phyloP scores from a whole-genome alignment of 192 early-diverging fungal genomes.

The Rhizophagus sp. region DNA sequence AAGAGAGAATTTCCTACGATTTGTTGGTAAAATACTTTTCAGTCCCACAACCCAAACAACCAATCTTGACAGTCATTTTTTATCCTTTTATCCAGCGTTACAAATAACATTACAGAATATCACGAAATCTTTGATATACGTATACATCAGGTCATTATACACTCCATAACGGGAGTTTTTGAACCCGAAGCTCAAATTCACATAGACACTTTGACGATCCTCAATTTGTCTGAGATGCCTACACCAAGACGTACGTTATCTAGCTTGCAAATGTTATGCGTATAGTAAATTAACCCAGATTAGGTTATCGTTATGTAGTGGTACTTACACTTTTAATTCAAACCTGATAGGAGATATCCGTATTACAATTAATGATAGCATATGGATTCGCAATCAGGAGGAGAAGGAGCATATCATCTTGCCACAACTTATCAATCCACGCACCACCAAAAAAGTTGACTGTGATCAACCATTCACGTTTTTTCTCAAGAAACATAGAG shows the following conservation, averaged over 20 bases:
- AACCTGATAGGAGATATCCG: conserved; percentile 25
- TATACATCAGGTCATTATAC: background rate
- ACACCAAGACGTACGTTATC: conserved; percentile 27
- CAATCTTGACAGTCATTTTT: conserved; percentile 3
- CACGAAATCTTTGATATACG: conserved; percentile 18
- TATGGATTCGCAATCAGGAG: background rate
- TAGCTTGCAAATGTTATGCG: background rate
- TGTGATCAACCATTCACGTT: conserved; percentile 19
- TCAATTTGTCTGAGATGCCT: conserved; percentile 22
- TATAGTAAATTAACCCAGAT: background rate
- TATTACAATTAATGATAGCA: conserved; percentile 9
- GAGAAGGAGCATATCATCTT: background rate
- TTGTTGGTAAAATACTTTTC: background rate
- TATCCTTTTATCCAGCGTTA: background rate
- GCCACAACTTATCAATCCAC: conserved; percentile 10
- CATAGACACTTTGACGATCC: conserved; percentile 16
- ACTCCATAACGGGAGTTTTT: conserved; percentile 16
- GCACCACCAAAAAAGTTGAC: background rate
- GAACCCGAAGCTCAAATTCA: conserved; percentile 29
- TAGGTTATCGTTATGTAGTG: too few species aligned
- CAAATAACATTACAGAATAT: background rate
- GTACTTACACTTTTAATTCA: conserved; percentile 17
- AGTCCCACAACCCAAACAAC: background rate
- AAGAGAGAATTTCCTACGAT: too few species aligned
- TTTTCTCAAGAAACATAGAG: conserved; percentile 21